phyloP scores from a whole-genome alignment of 345 rosid species.

The Bruguiera parviflora region DNA sequence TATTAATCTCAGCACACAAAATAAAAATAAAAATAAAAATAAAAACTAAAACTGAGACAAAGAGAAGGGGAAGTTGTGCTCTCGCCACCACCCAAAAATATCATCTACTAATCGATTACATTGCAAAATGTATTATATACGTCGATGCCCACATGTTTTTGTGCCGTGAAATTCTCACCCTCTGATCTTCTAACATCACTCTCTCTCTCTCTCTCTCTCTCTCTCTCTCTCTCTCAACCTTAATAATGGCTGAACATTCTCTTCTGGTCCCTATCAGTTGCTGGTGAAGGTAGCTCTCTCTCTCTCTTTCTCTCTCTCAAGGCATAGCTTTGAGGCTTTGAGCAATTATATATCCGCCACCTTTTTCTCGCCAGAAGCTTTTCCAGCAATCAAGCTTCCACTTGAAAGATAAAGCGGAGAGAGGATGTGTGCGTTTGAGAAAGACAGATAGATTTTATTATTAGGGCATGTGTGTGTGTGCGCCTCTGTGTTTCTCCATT shows the following conservation, averaged over 20 bases:
- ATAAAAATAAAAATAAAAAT: neutral
- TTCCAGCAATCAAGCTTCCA: conserved; percentile 68
- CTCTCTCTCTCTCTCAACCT: conserved; percentile 9
- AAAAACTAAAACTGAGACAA: neutral
- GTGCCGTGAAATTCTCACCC: conserved; percentile 8
- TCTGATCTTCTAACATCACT: conserved; percentile 20
- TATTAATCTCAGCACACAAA: neutral
- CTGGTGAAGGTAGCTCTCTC: conserved; percentile 51
- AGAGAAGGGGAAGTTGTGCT: neutral
- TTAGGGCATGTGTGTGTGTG: conserved; percentile 55
- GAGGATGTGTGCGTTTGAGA: conserved; percentile 10
- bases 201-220: conserved; percentile 5
- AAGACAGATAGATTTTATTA: conserved; percentile 30
- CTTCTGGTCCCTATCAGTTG: conserved; percentile 57
- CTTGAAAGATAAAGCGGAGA: conserved; percentile 29
- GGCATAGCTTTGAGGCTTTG: conserved; percentile 20
- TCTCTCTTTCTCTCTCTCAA: conserved; percentile 19
- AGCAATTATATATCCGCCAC: conserved; percentile 40
- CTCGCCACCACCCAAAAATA: conserved; percentile 16
- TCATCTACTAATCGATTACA: conserved; percentile 14
- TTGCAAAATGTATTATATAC: neutral
- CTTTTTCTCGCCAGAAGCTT: conserved; percentile 51
- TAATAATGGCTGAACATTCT: conserved; percentile 24
- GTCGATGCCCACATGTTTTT: conserved; percentile 2
- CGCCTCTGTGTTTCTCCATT: neutral